Base-by-base conservation (phyloP, 257 asterid species). In the Ocimum tenuiflorum region DNA sequence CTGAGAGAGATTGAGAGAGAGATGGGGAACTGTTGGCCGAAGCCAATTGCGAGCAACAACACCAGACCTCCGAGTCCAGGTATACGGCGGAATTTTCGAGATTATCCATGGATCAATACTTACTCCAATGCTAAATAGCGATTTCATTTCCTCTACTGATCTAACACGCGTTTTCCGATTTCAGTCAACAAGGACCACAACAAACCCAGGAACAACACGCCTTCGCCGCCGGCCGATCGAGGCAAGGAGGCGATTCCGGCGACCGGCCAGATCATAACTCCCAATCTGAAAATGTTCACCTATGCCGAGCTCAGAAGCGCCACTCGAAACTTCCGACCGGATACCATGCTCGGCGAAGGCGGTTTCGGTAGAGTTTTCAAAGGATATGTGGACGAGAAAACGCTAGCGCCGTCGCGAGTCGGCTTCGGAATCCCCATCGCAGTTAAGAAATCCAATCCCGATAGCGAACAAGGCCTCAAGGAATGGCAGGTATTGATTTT, bases 401-500 rank as follows among this genome's bases (percentile, higher is more conserved):
- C 94, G 0, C 75, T 59, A 18, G 86, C 88, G 4, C 94, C 98
- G 11, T 82, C 97, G 1, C 79, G 36, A 39, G 86, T 80, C 17
- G 98, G 95, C 0, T 60, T 76, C 18, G 96, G 98, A 23, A 85
- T 92, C 12, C 86, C 98, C 0, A 94, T 92, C 9, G 98, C 98
- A 12, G 95, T 92, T 3, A 92, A 92, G 65, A 92, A 80, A 64
- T 92, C 98, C 0, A 84, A 68, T 52, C 96, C 95, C 0, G 95
- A 87, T 4, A 89, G 98, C 41, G 85, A 81, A 49, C 98, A 92
- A 71, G 98, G 98, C 13, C 91, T 89, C 45, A 82, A 79, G 47
- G 97, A 92, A 77, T 92, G 98, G 98, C 95, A 85, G 97, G 98
- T 91, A 65, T 0, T n/a, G n/a, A n/a, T n/a, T n/a, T n/a, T n/a